phyloP scores from a whole-genome alignment of 1,284 basidiomycete species.

The Inonotus obliquus region DNA sequence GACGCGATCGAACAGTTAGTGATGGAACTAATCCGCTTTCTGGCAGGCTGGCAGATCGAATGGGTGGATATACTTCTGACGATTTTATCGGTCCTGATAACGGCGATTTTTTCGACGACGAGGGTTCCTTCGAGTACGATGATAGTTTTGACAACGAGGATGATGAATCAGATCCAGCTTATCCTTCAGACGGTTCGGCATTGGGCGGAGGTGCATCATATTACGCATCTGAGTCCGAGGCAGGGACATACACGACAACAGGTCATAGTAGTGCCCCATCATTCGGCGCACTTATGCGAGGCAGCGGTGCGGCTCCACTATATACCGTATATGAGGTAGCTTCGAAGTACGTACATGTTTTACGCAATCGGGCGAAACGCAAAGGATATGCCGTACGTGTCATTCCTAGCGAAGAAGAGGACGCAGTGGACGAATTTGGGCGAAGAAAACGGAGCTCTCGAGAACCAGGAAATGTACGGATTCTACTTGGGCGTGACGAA shows the following conservation, averaged over 20 bases:
- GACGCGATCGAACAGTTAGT: conserved; percentile 3
- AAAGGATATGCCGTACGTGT: background rate
- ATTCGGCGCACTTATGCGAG: conserved; percentile 7
- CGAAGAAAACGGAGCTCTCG: background rate
- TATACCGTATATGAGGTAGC: conserved; percentile 1
- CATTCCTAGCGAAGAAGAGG: background rate
- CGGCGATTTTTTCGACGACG: conserved; percentile 1
- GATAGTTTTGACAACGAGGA: conserved; percentile 1
- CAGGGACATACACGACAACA: conserved; percentile 1
- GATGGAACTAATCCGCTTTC: background rate
- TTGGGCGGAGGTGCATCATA: conserved; percentile 6
- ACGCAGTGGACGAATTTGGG: background rate
- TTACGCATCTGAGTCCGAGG: conserved; percentile 3
- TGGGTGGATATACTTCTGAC: background rate
- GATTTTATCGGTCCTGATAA: background rate
- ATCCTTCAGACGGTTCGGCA: conserved; percentile 7
- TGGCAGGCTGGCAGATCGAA: background rate
- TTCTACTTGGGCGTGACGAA: background rate
- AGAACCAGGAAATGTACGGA: background rate
- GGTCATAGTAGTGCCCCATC: background rate
- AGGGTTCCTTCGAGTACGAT: background rate
- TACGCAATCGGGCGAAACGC: background rate
- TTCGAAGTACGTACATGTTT: conserved; percentile 9
- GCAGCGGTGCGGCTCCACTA: conserved; percentile 4
- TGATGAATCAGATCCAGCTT: conserved; percentile 1